A percentile compares a stretch with the other conserved stretches of the same genome.
Evolutionary conservation across 495 filamentous ascomycete genomes (phyloP).

Genomic region (Arthonia radiata): DNA sequence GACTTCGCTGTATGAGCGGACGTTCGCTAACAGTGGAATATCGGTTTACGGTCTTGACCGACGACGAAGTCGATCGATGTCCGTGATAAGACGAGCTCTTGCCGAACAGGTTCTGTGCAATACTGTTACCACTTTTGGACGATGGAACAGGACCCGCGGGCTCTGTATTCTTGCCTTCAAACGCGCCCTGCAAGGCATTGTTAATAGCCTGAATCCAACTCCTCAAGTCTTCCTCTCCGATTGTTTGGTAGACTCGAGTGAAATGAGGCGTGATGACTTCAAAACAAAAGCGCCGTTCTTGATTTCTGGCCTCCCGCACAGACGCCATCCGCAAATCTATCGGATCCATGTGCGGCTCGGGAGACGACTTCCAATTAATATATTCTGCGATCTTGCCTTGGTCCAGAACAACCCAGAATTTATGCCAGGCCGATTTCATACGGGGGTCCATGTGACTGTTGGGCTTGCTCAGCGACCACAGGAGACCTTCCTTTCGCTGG

Average conservation of each 20-base stretch:
- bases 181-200: slow-evolving; percentile 85
- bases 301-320: slow-evolving; percentile 79
- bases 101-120: slow-evolving; percentile 79
- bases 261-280: slow-evolving; percentile 94
- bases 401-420: slow-evolving; percentile 97
- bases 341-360: slow-evolving; percentile 93
- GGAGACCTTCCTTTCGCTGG: slow-evolving; percentile 67
- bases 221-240: slow-evolving; percentile 92
- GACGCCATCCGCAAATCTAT: slow-evolving; percentile 95
- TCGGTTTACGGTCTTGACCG: slow-evolving; percentile 36
- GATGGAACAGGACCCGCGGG: slow-evolving; percentile 19
- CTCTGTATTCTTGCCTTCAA: slow-evolving; percentile 45
- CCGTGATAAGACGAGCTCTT: slow-evolving; percentile 57
- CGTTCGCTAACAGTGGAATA: slow-evolving; percentile 78
- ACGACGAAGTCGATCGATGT: slow-evolving; percentile 27
- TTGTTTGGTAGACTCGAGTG: slow-evolving; percentile 92
- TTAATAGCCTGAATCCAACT: slow-evolving; percentile 94
- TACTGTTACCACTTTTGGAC: slow-evolving; percentile 62
- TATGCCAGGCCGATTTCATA: slow-evolving; percentile 97
- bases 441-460: slow-evolving; percentile 90
- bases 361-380: slow-evolving; percentile 95
- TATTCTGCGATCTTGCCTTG: slow-evolving; percentile 93
- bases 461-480: slow-evolving; percentile 84
- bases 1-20: slow-evolving; percentile 45
- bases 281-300: slow-evolving; percentile 90